Percentiles rank a stretch among this genome's conserved stretches.
phyloP scores from a whole-genome alignment of 768 basidiomycete genomes.

The Mycena pura region DNA sequence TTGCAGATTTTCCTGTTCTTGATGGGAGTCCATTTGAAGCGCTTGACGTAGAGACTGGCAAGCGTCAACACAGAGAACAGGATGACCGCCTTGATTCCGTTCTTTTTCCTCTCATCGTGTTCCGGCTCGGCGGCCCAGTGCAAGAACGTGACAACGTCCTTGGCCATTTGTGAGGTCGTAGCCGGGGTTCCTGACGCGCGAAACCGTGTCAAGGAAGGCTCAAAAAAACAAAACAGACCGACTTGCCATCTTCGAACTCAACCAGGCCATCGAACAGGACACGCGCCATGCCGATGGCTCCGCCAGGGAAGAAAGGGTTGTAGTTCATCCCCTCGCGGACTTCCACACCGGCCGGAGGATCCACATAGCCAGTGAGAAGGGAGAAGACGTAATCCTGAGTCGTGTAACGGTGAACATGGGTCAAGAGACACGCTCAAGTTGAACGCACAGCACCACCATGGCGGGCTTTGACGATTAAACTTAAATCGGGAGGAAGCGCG shows the following conservation, averaged over 20 bases:
- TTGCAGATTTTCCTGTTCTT: constrained; percentile 93
- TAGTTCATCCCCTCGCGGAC: constrained; percentile 99
- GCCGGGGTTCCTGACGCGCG: constrained; percentile 89
- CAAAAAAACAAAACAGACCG: not conserved
- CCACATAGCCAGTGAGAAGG: constrained; percentile 95
- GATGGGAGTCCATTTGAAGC: constrained; percentile 92
- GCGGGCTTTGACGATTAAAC: constrained; percentile 96
- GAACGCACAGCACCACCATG: constrained; percentile 90
- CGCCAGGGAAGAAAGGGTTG: constrained; percentile 98
- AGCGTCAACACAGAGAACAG: constrained; percentile 86
- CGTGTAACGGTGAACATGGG: not conserved
- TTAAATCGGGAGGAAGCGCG: constrained; percentile 96
- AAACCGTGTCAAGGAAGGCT: not conserved
- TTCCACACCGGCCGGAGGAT: constrained; percentile 94
- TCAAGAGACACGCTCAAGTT: constrained; percentile 6
- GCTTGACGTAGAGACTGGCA: constrained; percentile 87
- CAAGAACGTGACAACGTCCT: constrained; percentile 95
- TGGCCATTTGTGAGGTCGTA: constrained; percentile 98
- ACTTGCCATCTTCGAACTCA: constrained; percentile 92
- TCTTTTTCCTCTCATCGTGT: constrained; percentile 97
- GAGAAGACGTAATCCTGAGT: constrained; percentile 94
- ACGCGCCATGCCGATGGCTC: constrained; percentile 98
- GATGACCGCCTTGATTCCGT: constrained; percentile 94
- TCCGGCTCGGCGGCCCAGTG: constrained; percentile 98
- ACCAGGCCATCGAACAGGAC: constrained; percentile 95